phyloP scores from a whole-genome alignment of 768 basidiomycete species.

The Macrolepiota fuliginosa region DNA sequence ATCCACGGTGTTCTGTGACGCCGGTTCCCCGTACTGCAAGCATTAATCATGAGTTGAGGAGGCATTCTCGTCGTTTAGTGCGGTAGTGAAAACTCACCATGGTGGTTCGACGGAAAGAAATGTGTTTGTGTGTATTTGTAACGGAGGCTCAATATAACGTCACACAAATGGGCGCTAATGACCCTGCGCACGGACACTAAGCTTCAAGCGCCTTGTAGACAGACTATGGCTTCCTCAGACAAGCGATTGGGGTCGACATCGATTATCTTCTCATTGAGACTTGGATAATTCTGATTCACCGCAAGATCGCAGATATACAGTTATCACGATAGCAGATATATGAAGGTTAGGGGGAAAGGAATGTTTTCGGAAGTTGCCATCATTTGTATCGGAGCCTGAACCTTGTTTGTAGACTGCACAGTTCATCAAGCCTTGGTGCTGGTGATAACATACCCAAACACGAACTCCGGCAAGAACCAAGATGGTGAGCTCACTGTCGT shows the following conservation, averaged over 20 bases:
- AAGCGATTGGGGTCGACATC: neutral
- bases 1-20: constrained; percentile 56
- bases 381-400: constrained; percentile 38
- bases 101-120: constrained; percentile 53
- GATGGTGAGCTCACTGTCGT: constrained; percentile 72
- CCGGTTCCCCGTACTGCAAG: constrained; percentile 64
- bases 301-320: neutral
- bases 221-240: neutral
- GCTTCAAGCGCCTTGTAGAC: neutral
- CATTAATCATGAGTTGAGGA: constrained; percentile 15
- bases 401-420: constrained; percentile 52
- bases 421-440: constrained; percentile 58
- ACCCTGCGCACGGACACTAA: constrained; percentile 4
- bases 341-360: neutral
- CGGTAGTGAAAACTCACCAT: constrained; percentile 53
- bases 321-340: neutral
- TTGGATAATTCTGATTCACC: neutral
- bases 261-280: neutral
- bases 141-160: constrained; percentile 15
- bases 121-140: constrained; percentile 44
- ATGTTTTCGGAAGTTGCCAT: constrained; percentile 1
- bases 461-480: constrained; percentile 61
- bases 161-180: constrained; percentile 17
- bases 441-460: constrained; percentile 45
- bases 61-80: constrained; percentile 6